phyloP scores from a whole-genome alignment of 257 asterid species.

The Ehretia macrophylla region DNA sequence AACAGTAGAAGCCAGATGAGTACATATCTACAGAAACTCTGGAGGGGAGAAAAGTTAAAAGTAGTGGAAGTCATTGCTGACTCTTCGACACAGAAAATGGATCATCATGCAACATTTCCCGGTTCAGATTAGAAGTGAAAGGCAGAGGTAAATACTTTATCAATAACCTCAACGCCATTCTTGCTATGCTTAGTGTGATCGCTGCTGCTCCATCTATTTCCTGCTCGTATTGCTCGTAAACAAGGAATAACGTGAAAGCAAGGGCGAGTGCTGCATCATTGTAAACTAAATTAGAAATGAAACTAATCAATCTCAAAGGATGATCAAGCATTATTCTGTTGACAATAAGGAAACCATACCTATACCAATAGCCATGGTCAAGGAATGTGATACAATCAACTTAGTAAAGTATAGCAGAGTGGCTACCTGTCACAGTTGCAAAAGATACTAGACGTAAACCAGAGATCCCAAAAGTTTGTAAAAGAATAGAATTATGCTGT shows the following conservation, averaged over 20 bases:
- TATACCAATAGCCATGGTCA: conserved; percentile 46
- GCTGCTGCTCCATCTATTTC: conserved; percentile 45
- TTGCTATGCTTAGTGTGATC: conserved; percentile 11
- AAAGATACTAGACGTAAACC: background rate
- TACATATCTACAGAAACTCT: background rate
- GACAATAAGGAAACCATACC: conserved; percentile 38
- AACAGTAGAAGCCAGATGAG: background rate
- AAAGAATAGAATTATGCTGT: no score
- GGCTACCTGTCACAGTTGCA: conserved; percentile 43
- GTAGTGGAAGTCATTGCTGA: background rate
- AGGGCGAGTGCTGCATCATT: conserved; percentile 58
- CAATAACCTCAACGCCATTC: conserved; percentile 12
- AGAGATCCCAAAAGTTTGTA: no score
- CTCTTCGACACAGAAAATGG: background rate
- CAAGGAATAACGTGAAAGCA: conserved; percentile 59
- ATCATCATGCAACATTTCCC: conserved; percentile 5
- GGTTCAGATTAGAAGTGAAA: conserved; percentile 6
- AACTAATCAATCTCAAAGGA: background rate
- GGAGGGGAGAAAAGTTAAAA: background rate
- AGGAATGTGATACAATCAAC: conserved; percentile 50
- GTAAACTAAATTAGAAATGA: conserved; percentile 11
- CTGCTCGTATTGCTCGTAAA: conserved; percentile 85
- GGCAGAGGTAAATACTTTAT: conserved; percentile 15
- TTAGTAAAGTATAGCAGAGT: conserved; percentile 49
- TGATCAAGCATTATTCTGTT: background rate